Evolutionary conservation across 805 yeast species (phyloP).

Genomic region (Debaryomyces maramus): DNA sequence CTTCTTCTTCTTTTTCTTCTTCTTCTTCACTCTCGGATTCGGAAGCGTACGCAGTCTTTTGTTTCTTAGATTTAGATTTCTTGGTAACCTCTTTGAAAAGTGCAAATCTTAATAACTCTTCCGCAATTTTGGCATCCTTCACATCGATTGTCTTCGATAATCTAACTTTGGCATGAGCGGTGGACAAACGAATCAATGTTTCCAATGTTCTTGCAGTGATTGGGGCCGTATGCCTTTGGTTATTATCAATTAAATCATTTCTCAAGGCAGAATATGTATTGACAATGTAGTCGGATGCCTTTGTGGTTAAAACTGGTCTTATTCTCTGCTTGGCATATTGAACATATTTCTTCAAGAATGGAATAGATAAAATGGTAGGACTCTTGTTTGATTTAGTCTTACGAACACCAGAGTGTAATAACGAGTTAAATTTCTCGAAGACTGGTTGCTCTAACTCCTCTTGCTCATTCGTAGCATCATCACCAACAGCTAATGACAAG

Average conservation of each 20-base stretch:
- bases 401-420: conserved; percentile 76
- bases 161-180: conserved; percentile 97
- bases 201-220: conserved; percentile 98
- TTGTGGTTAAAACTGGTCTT: conserved; percentile 73
- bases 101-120: conserved; percentile 79
- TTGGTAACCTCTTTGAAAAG: conserved; percentile 71
- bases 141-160: conserved; percentile 71
- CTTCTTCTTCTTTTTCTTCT: conserved; percentile 34
- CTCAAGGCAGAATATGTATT: conserved; percentile 77
- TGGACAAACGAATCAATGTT: conserved; percentile 88
- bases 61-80: conserved; percentile 35
- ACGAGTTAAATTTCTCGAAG: conserved; percentile 81
- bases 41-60: conserved; percentile 19
- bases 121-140: conserved; percentile 84
- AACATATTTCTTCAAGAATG: conserved; percentile 86
- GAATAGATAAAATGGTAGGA: conserved; percentile 57
- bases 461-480: conserved; percentile 44
- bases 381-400: conserved; percentile 21
- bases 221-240: conserved; percentile 82
- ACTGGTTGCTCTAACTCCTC: conserved; percentile 56
- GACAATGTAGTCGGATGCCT: conserved; percentile 80
- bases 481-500: conserved; percentile 81
- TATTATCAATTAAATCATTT: conserved; percentile 62
- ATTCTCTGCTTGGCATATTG: conserved; percentile 91
- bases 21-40: conserved; percentile 33